phyloP scores from a whole-genome alignment of 306 rosid genomes.

The Fragaria ananassa region DNA sequence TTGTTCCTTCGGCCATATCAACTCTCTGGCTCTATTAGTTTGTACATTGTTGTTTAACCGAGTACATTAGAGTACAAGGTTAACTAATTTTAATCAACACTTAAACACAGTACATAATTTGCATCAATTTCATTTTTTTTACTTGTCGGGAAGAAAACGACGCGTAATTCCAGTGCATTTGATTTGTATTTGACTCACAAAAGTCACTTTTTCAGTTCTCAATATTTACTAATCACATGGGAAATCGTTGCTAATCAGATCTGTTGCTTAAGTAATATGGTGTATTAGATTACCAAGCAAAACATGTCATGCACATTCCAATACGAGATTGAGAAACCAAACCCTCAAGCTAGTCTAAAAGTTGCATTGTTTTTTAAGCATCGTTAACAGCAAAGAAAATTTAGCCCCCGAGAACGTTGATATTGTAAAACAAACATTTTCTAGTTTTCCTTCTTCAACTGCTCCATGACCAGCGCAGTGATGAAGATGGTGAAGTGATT shows the following conservation, averaged over 20 bases:
- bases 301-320: slow-evolving; percentile 3
- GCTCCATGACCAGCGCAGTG: slow-evolving; percentile 1
- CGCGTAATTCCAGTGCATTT: slow-evolving; percentile 15
- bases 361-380: slow-evolving; percentile 12
- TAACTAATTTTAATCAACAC: not conserved
- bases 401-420: not conserved
- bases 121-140: not conserved
- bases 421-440: slow-evolving; percentile 10
- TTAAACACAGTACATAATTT: not conserved
- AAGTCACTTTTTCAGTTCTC: slow-evolving; percentile 6
- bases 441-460: not conserved
- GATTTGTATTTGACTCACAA: slow-evolving; percentile 14
- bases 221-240: slow-evolving; percentile 10
- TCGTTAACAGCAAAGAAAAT: slow-evolving; percentile 16
- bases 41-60: not conserved
- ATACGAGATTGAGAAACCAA: not conserved
- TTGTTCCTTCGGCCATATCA: slow-evolving; percentile 7
- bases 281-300: not conserved
- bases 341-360: not conserved
- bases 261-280: not conserved
- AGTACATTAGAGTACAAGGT: not conserved
- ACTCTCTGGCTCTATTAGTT: not conserved
- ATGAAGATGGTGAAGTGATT: not conserved
- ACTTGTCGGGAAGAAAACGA: slow-evolving; percentile 24
- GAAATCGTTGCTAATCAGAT: slow-evolving; percentile 16